Percentiles rank a stretch among this genome's conserved stretches.
Evolutionary conservation across 2,329 filamentous ascomycete species (phyloP).

Genomic region (Ceratocystis colombiana): DNA sequence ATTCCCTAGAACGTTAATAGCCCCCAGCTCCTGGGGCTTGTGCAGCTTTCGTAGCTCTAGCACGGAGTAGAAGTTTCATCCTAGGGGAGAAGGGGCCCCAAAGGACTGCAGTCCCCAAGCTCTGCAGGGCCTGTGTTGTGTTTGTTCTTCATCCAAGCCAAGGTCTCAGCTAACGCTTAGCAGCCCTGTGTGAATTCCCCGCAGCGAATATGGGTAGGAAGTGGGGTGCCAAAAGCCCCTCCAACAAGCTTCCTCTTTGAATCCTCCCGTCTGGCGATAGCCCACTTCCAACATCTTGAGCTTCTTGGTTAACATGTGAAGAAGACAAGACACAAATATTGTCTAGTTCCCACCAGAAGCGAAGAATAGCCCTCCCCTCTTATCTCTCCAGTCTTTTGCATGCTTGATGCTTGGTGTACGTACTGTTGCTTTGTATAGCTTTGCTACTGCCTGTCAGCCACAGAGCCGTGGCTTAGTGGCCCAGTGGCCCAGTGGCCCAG

Average conservation of each 20-base stretch:
- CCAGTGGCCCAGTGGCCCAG: neutral
- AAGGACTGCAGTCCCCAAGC: too few relatives aligned
- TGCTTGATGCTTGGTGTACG: neutral
- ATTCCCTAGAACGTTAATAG: neutral
- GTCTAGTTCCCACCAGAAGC: neutral
- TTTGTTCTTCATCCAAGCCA: neutral
- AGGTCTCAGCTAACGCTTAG: neutral
- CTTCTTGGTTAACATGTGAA: neutral
- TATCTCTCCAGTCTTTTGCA: neutral
- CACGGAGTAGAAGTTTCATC: too few relatives aligned
- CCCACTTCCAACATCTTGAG: slow-evolving; percentile 14
- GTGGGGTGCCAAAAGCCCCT: slow-evolving; percentile 9
- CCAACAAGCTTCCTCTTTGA: neutral
- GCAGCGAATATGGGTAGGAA: neutral
- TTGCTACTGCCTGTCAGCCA: neutral
- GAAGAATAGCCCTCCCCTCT: neutral
- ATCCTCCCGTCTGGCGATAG: slow-evolving; percentile 10
- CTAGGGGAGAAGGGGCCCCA: too few relatives aligned
- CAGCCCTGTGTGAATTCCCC: slow-evolving; percentile 11
- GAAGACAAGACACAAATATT: neutral
- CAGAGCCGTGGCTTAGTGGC: neutral
- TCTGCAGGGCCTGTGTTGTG: neutral
- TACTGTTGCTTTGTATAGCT: neutral
- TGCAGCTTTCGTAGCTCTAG: too few relatives aligned
- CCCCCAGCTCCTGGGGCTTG: neutral